These are phyloP conservation scores for Kodamaea sp. DNA, from an alignment of 1,139 yeast genomes.

Conservation along the genomic window DNA sequence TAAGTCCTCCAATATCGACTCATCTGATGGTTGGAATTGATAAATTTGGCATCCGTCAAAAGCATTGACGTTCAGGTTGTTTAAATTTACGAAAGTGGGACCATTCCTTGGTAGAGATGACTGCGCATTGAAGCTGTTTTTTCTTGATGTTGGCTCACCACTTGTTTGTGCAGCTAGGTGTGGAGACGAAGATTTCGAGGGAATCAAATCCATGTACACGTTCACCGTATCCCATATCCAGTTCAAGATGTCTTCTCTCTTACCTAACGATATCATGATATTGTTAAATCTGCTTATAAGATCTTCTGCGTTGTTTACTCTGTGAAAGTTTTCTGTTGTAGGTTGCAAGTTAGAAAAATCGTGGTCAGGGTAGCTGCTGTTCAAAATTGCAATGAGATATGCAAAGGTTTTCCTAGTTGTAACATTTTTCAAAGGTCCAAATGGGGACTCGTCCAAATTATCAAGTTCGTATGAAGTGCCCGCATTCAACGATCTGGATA, in stretches of 20 bases:
- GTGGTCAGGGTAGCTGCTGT: conserved; percentile 93
- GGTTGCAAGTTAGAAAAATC: conserved; percentile 90
- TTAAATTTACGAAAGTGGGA: conserved; percentile 4
- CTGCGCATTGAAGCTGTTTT: conserved; percentile 23
- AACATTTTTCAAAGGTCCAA: conserved; percentile 86
- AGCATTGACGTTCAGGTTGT: conserved; percentile 7
- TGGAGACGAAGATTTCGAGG: conserved; percentile 29
- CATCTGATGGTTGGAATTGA: conserved; percentile 77
- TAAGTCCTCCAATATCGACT: conserved; percentile 67
- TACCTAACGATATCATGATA: conserved; percentile 77
- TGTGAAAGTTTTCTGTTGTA: conserved; percentile 63
- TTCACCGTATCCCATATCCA: conserved; percentile 92
- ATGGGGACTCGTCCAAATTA: conserved; percentile 66
- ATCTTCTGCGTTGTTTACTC: conserved; percentile 48
- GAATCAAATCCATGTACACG: conserved; percentile 72
- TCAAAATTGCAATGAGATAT: conserved; percentile 83
- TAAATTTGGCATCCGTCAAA: conserved; percentile 69
- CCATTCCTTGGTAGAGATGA: conserved; percentile 12
- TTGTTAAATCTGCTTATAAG: conserved; percentile 78
- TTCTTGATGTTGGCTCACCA: conserved; percentile 23
- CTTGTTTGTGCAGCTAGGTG: conserved; percentile 16
- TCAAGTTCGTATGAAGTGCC: conserved; percentile 22
- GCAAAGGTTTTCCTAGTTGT: conserved; percentile 89
- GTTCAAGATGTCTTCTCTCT: conserved; percentile 46
- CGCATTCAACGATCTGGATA: conserved; percentile 23